Evolutionary conservation across 306 rosid genomes (phyloP).

Genomic region (Castanospermum australe): DNA sequence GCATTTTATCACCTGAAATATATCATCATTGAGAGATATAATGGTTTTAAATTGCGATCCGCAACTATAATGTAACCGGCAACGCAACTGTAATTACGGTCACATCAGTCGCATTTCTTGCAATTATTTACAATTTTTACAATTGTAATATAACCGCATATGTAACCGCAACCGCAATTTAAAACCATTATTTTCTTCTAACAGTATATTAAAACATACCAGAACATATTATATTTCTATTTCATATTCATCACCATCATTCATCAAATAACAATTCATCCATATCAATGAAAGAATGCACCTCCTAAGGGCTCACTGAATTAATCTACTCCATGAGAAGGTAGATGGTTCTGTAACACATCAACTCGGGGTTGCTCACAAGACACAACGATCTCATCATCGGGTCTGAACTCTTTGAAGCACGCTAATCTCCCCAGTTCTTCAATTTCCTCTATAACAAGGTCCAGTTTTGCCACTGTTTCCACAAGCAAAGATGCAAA

Average conservation of each 20-base stretch:
- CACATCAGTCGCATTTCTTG: too few relatives aligned
- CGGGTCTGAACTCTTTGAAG: conserved; percentile 67
- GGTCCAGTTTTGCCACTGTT: conserved; percentile 84
- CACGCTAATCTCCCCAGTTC: conserved; percentile 77
- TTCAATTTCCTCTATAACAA: conserved; percentile 80
- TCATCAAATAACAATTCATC: conserved; percentile 42
- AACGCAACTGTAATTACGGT: too few relatives aligned
- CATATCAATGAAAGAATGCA: conserved; percentile 26
- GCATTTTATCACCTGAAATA: conserved; percentile 10
- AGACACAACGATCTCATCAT: conserved; percentile 58
- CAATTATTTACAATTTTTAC: too few relatives aligned
- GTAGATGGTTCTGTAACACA: conserved; percentile 46
- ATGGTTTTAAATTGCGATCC: too few relatives aligned
- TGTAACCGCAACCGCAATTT: too few relatives aligned
- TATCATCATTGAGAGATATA: background rate
- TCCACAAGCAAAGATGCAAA: conserved; percentile 95
- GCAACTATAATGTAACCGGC: too few relatives aligned
- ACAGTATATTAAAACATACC: conserved; percentile 1
- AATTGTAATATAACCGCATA: too few relatives aligned
- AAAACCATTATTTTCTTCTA: too few relatives aligned
- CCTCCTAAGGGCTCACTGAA: background rate
- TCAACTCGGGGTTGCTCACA: conserved; percentile 53
- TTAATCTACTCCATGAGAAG: conserved; percentile 61
- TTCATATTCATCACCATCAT: conserved; percentile 25
- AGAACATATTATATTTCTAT: conserved; percentile 1